Evolutionary conservation across 2,329 filamentous ascomycete genomes (phyloP), one percentile per base, ranked within the genome.

Genomic region (Monilinia laxa): DNA sequence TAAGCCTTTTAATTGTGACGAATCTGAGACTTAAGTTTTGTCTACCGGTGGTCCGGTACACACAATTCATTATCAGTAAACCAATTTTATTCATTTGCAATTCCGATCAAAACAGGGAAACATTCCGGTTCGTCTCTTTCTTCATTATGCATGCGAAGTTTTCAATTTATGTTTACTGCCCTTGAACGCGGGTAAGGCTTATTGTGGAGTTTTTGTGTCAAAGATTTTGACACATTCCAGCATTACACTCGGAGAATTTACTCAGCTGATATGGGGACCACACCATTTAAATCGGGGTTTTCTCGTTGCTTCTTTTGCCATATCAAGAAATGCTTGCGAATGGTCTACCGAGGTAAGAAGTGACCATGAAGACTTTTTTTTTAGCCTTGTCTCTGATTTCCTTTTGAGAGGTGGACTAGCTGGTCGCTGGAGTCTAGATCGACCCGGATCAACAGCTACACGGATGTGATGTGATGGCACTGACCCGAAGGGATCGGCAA

Each of bases 261-360:
- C 28, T 25, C 20, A 14, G 20, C 45, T 60, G 31, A 62, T 51
- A 18, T 4, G 31, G 31, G 2, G 18, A 62, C 40, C 45, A 25
- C n/a, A 23, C 47, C 45, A 62, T 47, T 25, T 52, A 51, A 40
- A 62, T 52, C 38, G 58, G 58, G 23, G 58, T 23, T 16, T 60
- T 25, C 3, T n/a, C 9, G 12, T 38, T 49, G 20, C 28, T 38
- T 51, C 3, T 23, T 51, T 38, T 25, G 23, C n/a, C 18, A 1
- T 4, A 18, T 49, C 31, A 28, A 31, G 45, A 51, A 16, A 51
- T 60, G 14, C 28, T 51, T 40, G 14, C 45, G 58, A 38, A 7
- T n/a, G 31, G 57, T 14, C 12, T 28, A 23, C 12, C 28, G 12
- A 23, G 7, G 28, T 35, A 38, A n/a, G 5, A 51, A 51, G n/a